Conservation (phyloP, 2,329 filamentous ascomycete species). For the Monilinia laxa region DNA sequence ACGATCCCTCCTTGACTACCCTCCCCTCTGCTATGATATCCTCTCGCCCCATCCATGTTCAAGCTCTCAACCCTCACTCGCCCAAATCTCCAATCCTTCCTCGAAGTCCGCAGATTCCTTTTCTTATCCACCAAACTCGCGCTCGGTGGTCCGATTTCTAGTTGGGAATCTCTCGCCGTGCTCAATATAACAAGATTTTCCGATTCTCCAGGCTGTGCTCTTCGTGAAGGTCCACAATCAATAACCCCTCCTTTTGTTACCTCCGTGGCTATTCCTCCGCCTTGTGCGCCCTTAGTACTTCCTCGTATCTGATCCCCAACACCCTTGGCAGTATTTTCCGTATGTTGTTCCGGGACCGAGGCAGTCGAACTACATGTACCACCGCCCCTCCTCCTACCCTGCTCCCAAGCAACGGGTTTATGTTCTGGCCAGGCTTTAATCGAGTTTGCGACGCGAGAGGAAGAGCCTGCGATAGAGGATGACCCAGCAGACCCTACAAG, state of each 20-base stretch:
- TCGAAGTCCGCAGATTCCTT: constrained; percentile 45
- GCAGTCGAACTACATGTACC: neutral
- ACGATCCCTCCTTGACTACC: constrained; percentile 25
- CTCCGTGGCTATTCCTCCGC: too few relatives aligned
- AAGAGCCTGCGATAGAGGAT: neutral
- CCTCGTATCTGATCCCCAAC: neutral
- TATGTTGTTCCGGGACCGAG: constrained; percentile 25
- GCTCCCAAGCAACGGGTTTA: constrained; percentile 19
- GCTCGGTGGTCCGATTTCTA: constrained; percentile 35
- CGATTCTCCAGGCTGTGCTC: constrained; percentile 1
- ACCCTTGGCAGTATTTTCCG: constrained; percentile 1
- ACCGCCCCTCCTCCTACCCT: neutral
- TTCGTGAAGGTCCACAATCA: constrained; percentile 42
- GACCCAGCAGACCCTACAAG: too few relatives aligned
- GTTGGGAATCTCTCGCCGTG: constrained; percentile 28
- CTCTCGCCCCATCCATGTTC: constrained; percentile 57
- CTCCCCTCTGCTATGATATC: constrained; percentile 50
- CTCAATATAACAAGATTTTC: constrained; percentile 5
- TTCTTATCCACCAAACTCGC: constrained; percentile 37
- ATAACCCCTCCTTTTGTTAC: constrained; percentile 26
- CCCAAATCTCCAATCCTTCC: constrained; percentile 77
- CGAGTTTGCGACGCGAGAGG: neutral
- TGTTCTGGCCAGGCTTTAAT: constrained; percentile 32
- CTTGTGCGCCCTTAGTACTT: neutral
- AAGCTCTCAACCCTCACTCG: constrained; percentile 77